Base-by-base conservation (phyloP, 306 rosid species). In the Rosa chinensis region DNA sequence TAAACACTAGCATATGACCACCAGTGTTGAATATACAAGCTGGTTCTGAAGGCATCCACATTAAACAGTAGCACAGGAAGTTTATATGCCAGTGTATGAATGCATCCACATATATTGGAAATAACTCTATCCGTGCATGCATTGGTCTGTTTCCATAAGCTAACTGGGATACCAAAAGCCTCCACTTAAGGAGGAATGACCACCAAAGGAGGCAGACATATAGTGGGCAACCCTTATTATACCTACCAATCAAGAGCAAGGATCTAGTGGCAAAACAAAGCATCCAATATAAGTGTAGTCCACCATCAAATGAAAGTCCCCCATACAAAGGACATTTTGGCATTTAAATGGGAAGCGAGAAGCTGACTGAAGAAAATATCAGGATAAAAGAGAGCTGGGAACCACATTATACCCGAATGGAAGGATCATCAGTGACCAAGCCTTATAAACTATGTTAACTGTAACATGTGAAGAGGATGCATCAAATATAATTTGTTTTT, bases 261-360 rank as follows among this genome's bases (percentile, higher is more conserved):
- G 64, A 35, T 50, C 48, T 72, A 50, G 63, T 52, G 10, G 25
- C 8, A 32, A 72, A 35, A 25, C n/a, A 13, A 72, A 8, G 44
- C 10, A 39, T 44, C 16, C 76, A 50, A 53, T 25, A 20, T 11
- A 7, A 53, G 23, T 11, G 35, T 58, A 42, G 18, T 40, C 35
- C 2, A 39, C 66, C 37, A 32, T 39, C 77, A 37, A 73, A 56
- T 32, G 62, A 52, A 52, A 73, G 64, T 17, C 39, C 28, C 44
- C 73, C 73, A 35, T 32, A 20, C 42, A 52, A 55, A 52, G 45
- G 77, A 72, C 62, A 18, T 72, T 17, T 72, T 17, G 44, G 20
- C 76, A 72, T 52, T 32, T 55, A 20, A 0, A 50, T 35, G 76
- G 63, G 10, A 52, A 37, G 32, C 49, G 6, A 49, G 75, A 72